phyloP scores from a whole-genome alignment of 371 early-diverging fungal species.

The Thermomucor indicae-seudaticae region DNA sequence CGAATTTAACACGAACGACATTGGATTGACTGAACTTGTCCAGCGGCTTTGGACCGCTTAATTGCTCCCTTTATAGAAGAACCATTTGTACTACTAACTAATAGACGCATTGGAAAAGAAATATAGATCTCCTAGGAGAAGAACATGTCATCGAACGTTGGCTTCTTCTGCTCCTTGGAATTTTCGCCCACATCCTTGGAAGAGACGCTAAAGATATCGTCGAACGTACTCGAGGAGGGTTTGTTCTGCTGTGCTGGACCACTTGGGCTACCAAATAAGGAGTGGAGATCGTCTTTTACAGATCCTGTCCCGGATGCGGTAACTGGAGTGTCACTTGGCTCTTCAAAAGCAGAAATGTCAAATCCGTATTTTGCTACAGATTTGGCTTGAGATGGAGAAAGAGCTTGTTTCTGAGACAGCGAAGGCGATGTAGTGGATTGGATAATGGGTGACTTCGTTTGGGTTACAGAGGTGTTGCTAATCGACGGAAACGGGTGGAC shows the following conservation, averaged over 20 bases:
- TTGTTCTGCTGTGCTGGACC: constrained; percentile 1
- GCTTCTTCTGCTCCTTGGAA: constrained; percentile 5
- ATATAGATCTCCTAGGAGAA: constrained; percentile 17
- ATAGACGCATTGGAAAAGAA: no score
- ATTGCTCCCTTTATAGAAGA: not conserved
- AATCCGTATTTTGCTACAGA: constrained; percentile 38
- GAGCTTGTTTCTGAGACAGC: not conserved
- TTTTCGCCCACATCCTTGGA: constrained; percentile 1
- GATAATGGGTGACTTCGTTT: no score
- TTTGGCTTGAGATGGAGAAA: constrained; percentile 18
- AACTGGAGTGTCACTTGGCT: constrained; percentile 1
- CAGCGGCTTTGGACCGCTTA: constrained; percentile 78
- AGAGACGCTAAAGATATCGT: constrained; percentile 14
- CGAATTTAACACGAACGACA: constrained; percentile 91
- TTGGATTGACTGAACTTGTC: constrained; percentile 88
- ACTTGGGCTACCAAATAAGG: constrained; percentile 26
- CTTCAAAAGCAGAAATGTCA: constrained; percentile 44
- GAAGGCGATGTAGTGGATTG: no score
- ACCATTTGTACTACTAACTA: no score
- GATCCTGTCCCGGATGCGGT: constrained; percentile 5
- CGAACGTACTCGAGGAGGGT: constrained; percentile 2
- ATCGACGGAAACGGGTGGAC: constrained; percentile 1
- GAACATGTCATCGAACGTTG: constrained; percentile 18
- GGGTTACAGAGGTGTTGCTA: constrained; percentile 4
- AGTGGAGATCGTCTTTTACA: constrained; percentile 34